Evolutionary conservation across 1,284 basidiomycete species (phyloP), one percentile per base, ranked within the genome.

Genomic region (Malassezia yamatoensis): DNA sequence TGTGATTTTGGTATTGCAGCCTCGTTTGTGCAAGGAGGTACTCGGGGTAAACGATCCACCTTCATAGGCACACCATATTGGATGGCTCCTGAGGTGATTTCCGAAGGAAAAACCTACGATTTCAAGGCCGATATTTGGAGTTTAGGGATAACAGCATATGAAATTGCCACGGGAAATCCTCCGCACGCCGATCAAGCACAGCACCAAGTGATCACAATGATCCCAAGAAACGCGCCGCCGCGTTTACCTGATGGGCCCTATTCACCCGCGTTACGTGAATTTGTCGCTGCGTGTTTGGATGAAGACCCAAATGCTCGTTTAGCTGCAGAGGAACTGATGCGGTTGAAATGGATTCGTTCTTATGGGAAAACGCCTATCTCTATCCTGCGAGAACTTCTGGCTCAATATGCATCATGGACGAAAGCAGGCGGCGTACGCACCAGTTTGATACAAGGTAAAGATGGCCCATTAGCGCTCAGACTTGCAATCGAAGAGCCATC

Each of bases 301-400:
- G 89, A 94, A 68, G 83, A 83, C 46, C 87, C 94, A 0, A 77
- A 74, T 10, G 74, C 96, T 85, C 84, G 94, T 40, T 79, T 87
- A 18, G 80, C 85, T 9, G 90, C 91, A 6, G 94, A 96, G 50
- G 93, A 98, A 65, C 80, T 99, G 3, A 74, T 80, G 7, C 91
- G 87, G 76, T 82, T 83, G n/a, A 93, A 88, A 68, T 98, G 93
- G 90, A 90, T 96, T 66, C 90, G 87, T 70, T 79, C 81, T 12
- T 76, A 83, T 20, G 77, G 82, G 34, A 93, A 87, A 77, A 78
- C 81, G 3, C 81, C 84, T 0, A 62, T 65, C 9, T 54, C 57
- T 32, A 76, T 83, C 9, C 78, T 99, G n/a, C 85, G 85, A 66
- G 93, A 96, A 58, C 80, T 96, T 40, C 81, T 96, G 46, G 77